These are phyloP conservation scores for Aschersonia sp. DNA, from an alignment of 2,329 filamentous ascomycete species.

Conservation along the genomic window DNA sequence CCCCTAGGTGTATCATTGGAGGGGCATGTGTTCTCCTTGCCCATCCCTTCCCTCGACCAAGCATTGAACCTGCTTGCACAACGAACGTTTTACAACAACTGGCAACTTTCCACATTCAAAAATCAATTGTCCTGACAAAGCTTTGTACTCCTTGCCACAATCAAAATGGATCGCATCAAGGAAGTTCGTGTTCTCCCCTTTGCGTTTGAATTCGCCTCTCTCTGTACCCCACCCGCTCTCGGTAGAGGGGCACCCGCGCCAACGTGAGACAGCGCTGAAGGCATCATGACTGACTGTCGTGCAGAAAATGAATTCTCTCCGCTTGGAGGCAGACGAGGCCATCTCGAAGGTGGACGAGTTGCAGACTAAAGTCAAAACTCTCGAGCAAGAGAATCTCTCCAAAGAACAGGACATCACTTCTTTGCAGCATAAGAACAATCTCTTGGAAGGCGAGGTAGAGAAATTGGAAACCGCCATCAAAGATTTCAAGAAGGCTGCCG, in stretches of 20 bases:
- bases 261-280: background rate
- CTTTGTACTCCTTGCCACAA: conserved; percentile 1
- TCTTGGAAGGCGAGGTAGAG: conserved; percentile 83
- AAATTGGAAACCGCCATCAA: conserved; percentile 76
- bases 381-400: conserved; percentile 88
- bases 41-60: conserved; percentile 18
- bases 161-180: conserved; percentile 77
- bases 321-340: conserved; percentile 82
- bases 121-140: background rate
- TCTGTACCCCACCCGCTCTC: conserved; percentile 13
- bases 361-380: conserved; percentile 68
- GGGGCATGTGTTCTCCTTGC: conserved; percentile 15
- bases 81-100: conserved; percentile 12
- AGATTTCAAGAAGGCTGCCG: conserved; percentile 76
- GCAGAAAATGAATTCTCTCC: conserved; percentile 91
- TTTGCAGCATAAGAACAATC: conserved; percentile 84
- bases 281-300: conserved; percentile 2
- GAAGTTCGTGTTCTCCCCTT: conserved; percentile 38
- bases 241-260: conserved; percentile 9
- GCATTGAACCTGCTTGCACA: conserved; percentile 15
- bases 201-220: conserved; percentile 4
- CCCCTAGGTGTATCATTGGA: conserved; percentile 9
- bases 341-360: conserved; percentile 74
- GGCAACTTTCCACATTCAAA: too few relatives aligned
- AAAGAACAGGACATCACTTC: conserved; percentile 99